Conservation (phyloP, 768 basidiomycete species). For the Holtermanniella nyarrowii region DNA sequence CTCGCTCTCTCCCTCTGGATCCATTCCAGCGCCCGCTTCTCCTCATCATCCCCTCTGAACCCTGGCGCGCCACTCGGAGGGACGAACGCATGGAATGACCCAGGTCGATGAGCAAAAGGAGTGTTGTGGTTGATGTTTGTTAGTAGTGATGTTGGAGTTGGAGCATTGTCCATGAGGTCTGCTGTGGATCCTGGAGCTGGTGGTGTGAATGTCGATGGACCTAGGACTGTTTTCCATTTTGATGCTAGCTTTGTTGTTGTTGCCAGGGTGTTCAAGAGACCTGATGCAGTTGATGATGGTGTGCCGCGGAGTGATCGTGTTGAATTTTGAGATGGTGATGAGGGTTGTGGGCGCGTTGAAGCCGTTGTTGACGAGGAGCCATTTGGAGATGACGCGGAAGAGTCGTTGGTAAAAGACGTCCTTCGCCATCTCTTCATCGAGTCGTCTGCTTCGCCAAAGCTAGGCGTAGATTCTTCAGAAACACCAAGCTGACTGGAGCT, state of each 20-base stretch:
- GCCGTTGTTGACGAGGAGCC: no score
- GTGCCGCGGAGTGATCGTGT: neutral
- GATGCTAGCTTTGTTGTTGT: conserved; percentile 26
- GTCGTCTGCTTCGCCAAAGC: neutral
- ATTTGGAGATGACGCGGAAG: neutral
- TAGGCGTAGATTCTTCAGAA: neutral
- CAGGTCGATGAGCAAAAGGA: conserved; percentile 26
- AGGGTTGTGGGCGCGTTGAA: neutral
- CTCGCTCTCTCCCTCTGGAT: neutral
- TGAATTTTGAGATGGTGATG: neutral
- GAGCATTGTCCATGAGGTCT: neutral
- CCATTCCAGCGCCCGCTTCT: neutral
- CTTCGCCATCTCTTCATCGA: conserved; percentile 1
- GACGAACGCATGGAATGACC: conserved; percentile 15
- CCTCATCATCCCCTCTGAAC: conserved; percentile 7
- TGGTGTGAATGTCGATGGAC: conserved; percentile 10
- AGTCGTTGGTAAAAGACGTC: neutral
- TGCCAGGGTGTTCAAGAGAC: conserved; percentile 15
- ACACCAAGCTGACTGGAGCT: conserved; percentile 18
- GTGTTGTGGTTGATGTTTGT: conserved; percentile 29
- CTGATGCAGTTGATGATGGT: conserved; percentile 7
- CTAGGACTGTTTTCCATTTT: conserved; percentile 32
- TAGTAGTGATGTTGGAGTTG: conserved; percentile 10
- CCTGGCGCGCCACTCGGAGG: conserved; percentile 33
- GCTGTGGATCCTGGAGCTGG: neutral